These are phyloP conservation scores for Phytophthora agathidicida DNA, from an alignment of 352 stramenopile genomes.

Conservation along the genomic window DNA sequence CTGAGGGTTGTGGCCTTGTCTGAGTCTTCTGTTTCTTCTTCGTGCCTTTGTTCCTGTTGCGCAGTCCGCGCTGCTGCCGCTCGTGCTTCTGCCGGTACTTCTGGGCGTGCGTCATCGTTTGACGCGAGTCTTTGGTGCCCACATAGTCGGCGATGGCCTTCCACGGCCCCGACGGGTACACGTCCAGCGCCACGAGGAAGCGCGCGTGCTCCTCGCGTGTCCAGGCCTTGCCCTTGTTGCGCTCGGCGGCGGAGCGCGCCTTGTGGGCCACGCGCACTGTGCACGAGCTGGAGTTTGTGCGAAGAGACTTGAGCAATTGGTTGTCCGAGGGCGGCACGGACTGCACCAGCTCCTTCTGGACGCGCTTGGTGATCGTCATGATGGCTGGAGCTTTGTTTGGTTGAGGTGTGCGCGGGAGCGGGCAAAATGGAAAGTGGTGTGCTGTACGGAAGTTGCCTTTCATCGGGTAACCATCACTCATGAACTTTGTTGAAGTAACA, in stretches of 20 bases:
- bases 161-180: conserved; percentile 62
- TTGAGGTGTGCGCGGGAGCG: background rate
- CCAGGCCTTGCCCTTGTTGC: conserved; percentile 66
- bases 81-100: conserved; percentile 84
- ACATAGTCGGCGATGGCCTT: conserved; percentile 67
- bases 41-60: conserved; percentile 39
- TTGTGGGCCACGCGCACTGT: conserved; percentile 12
- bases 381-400: background rate
- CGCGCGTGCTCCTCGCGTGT: conserved; percentile 58
- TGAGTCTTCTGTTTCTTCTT: conserved; percentile 11
- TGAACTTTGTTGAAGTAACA: conserved; percentile 10
- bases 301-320: conserved; percentile 31
- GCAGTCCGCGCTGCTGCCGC: conserved; percentile 52
- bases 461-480: conserved; percentile 22
- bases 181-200: conserved; percentile 62
- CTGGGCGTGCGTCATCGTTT: conserved; percentile 91
- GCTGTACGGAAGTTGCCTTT: conserved; percentile 2
- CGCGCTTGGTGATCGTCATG: conserved; percentile 70
- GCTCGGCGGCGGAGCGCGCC: conserved; percentile 34
- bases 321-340: conserved; percentile 34
- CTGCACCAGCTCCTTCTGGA: conserved; percentile 57
- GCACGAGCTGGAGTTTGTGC: conserved; percentile 8
- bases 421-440: conserved; percentile 30
- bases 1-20: background rate
- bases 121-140: conserved; percentile 82